Evolutionary conservation across 2,329 filamentous ascomycete genomes (phyloP), one percentile per base, ranked within the genome.

Genomic region (Cadophora luteo-olivacea): DNA sequence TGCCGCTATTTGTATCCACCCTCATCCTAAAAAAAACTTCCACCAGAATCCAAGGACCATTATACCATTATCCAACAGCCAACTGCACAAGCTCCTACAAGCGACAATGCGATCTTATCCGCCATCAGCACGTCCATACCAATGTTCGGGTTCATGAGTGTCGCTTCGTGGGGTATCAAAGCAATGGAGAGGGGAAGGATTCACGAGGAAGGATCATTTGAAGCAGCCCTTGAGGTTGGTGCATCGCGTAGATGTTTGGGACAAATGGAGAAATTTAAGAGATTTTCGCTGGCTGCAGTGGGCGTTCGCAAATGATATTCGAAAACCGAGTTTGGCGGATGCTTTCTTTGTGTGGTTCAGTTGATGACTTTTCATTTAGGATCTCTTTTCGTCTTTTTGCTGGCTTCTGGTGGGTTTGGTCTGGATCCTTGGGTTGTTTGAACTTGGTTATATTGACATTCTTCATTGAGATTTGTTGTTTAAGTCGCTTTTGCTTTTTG

Each of bases 171-270:
- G 33, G 33, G 4, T 60, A 33, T 19, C 57, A 45, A 2, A 60
- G 57, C 5, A 16, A 60, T 60, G 57, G 57, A 19, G 36, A 41
- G 5, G 33, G 57, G 4, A 60, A 60, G 22, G 57, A 24, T 60
- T 45, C 22, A 29, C 36, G 7, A 45, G 57, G 36, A 60, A 60
- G 22, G 33, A 60, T 60, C 57, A 60, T 38, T 6, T 41, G 57
- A 60, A 60, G 57, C 57, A 60, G 57, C 36, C 45, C 5, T 19
- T 45, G 12, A 60, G 41, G 22, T 19, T 60, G 12, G 33, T 60
- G 14, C 33, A 60, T 41, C 36, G 33, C 24, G n/a, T 41, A 14
- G 25, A 22, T 60, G 57, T 12, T 25, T 60, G 29, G 12, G 25
- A n/a, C 3, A 12, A 2, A 38, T 11, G 52, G 3, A n/a, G 19